These are phyloP conservation scores for Saitozyma sp. DNA, from an alignment of 768 basidiomycete genomes.

Conservation along the genomic window DNA sequence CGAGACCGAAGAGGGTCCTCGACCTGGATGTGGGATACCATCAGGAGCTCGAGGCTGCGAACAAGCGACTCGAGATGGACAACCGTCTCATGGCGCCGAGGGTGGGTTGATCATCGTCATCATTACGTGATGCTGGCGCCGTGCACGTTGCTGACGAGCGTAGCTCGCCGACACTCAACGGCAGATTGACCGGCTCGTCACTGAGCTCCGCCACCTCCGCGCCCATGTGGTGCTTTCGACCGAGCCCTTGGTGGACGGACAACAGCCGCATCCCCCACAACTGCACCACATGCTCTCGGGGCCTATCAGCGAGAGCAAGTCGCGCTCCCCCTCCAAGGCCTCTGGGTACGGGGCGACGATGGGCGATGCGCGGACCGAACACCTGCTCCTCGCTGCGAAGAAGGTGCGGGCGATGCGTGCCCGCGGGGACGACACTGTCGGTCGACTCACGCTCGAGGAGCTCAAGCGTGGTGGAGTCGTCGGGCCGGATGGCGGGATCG, in stretches of 20 bases:
- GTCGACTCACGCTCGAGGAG: constrained; percentile 40
- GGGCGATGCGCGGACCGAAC: constrained; percentile 47
- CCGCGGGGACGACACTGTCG: constrained; percentile 18
- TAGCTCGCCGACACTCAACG: constrained; percentile 46
- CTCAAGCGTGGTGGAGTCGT: constrained; percentile 36
- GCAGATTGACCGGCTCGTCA: constrained; percentile 47
- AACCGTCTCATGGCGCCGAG: constrained; percentile 47
- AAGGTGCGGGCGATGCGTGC: constrained; percentile 34
- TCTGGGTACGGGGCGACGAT: constrained; percentile 19
- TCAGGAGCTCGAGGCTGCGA: constrained; percentile 46
- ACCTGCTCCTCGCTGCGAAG: constrained; percentile 40
- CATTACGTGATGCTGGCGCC: background rate
- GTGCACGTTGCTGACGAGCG: constrained; percentile 9
- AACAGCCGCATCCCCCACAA: background rate
- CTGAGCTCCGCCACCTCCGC: constrained; percentile 38
- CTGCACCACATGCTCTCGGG: constrained; percentile 2
- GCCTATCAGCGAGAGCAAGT: background rate
- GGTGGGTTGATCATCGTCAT: constrained; percentile 16
- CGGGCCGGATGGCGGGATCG: constrained; percentile 46
- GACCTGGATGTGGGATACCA: constrained; percentile 49
- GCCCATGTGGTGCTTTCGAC: constrained; percentile 34
- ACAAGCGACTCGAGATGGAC: constrained; percentile 49
- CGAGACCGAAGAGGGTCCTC: constrained; percentile 28
- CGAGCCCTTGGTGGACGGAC: constrained; percentile 6
- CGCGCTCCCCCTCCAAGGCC: constrained; percentile 25